Evolutionary conservation across 495 filamentous ascomycete genomes (phyloP), one percentile per base, ranked within the genome.

Genomic region (Neurospora discreta): DNA sequence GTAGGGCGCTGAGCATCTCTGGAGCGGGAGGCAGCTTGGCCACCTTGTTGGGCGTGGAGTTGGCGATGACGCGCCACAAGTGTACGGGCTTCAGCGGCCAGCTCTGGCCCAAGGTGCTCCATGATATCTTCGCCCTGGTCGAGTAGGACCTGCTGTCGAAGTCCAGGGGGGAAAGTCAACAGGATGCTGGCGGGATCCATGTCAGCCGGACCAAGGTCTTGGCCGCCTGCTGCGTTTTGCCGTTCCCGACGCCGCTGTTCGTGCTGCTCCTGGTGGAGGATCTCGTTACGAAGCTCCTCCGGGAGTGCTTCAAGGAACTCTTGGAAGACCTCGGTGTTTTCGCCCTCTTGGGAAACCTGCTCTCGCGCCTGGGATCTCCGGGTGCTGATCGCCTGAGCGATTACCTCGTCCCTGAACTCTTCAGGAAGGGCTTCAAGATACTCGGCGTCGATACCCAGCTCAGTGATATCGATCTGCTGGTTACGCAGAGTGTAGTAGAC

Each of bases 291-390:
- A 52, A 99, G 93, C 68, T 97, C 95, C 0, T 89, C 87, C 4
- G 95, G 95, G 65, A 99, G 84, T 11, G 96, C 95, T 73, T 97
- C 92, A 33, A 99, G 84, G 81, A 99, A 99, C 75, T 99, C 95
- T 74, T 90, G 91, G 80, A 92, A 94, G 73, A 97, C 94, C 77
- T 96, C 94, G 3, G 93, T 91, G 77, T 92, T 89, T 78, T 96
- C 91, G 40, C 93, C 94, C 52, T 91, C 87, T 15, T 70, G 77
- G n/a, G 78, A 80, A n/a, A 85, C 86, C 39, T 86, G 85, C 71
- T 92, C 90, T 18, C 89, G 88, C 73, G 92, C 92, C 80, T 93
- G 87, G 8, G 91, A 90, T 75, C 95, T 90, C 69, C 95, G 89
- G 69, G 95, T 89, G 60, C 90, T 90, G 73, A 96, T 84, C 70